Evolutionary conservation across 371 early-diverging fungal species (phyloP).

Genomic region (Saksenaea vasiformis): DNA sequence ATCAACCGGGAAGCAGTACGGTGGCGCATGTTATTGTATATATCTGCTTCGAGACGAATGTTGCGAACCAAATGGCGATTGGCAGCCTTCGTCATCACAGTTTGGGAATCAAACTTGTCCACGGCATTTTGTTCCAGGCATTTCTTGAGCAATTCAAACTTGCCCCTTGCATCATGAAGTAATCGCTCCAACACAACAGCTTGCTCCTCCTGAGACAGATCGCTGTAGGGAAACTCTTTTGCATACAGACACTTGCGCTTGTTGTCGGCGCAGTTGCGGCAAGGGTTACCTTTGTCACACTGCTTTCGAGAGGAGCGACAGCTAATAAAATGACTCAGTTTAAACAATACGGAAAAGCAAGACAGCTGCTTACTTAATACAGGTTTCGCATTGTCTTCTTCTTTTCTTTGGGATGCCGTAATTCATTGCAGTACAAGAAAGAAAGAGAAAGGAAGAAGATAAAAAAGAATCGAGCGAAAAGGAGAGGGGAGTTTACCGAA

Average conservation of each 20-base stretch:
- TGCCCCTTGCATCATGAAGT: constrained; percentile 20
- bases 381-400: constrained; percentile 22
- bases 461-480: not conserved
- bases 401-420: constrained; percentile 17
- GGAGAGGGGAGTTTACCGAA: constrained; percentile 3
- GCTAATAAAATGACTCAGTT: constrained; percentile 4
- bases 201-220: constrained; percentile 17
- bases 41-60: constrained; percentile 26
- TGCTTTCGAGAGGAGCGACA: constrained; percentile 30
- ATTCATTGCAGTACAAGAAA: not conserved
- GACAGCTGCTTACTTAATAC: constrained; percentile 18
- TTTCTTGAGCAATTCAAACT: constrained; percentile 17
- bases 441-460: not conserved
- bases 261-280: constrained; percentile 23
- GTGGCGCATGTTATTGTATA: constrained; percentile 21
- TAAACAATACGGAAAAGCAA: not conserved
- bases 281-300: constrained; percentile 27
- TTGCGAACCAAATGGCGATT: constrained; percentile 18
- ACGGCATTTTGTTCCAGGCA: constrained; percentile 16
- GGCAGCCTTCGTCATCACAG: constrained; percentile 17
- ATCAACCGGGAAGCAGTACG: constrained; percentile 18
- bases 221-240: constrained; percentile 22
- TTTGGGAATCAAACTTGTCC: constrained; percentile 19
- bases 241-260: constrained; percentile 27
- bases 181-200: constrained; percentile 23